A percentile compares a stretch with the other conserved stretches of the same genome.
Evolutionary conservation across 176 grass and related monocot genomes (phyloP).

Genomic region (Musa schizocarpa): DNA sequence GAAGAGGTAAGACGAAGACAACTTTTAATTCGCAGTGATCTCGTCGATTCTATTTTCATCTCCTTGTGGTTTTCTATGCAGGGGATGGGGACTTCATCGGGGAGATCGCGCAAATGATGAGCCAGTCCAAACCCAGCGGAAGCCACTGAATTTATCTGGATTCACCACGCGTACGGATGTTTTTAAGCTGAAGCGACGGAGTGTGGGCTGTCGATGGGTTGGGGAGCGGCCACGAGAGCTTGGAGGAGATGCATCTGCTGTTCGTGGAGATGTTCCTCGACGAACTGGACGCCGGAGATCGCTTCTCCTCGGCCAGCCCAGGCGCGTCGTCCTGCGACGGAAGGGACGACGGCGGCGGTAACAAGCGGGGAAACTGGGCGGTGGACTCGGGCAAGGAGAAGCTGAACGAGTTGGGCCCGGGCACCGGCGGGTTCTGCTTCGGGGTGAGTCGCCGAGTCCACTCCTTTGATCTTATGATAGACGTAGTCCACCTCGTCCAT

Average conservation of each 20-base stretch:
- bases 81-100: slow-evolving; percentile 83
- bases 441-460: slow-evolving; percentile 40
- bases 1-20: slow-evolving; percentile 6
- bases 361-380: slow-evolving; percentile 56
- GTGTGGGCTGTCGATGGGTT: slow-evolving; percentile 16
- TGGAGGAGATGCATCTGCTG: slow-evolving; percentile 70
- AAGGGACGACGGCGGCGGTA: background rate
- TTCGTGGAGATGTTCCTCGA: slow-evolving; percentile 82
- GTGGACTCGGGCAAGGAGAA: slow-evolving; percentile 42
- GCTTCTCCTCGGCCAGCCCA: slow-evolving; percentile 7
- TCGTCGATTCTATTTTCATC: background rate
- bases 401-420: slow-evolving; percentile 19
- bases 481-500: no score
- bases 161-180: background rate
- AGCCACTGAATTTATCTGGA: background rate
- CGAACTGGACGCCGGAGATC: slow-evolving; percentile 50
- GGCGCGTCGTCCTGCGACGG: slow-evolving; percentile 15
- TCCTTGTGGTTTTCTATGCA: slow-evolving; percentile 17
- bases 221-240: slow-evolving; percentile 61
- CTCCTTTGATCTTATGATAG: background rate
- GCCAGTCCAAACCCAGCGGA: slow-evolving; percentile 49
- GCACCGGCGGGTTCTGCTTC: slow-evolving; percentile 43
- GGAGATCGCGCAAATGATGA: slow-evolving; percentile 98
- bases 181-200: slow-evolving; percentile 13
- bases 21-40: background rate